phyloP scores from a whole-genome alignment of 2,329 filamentous ascomycete species.

The Rutstroemia sp. region DNA sequence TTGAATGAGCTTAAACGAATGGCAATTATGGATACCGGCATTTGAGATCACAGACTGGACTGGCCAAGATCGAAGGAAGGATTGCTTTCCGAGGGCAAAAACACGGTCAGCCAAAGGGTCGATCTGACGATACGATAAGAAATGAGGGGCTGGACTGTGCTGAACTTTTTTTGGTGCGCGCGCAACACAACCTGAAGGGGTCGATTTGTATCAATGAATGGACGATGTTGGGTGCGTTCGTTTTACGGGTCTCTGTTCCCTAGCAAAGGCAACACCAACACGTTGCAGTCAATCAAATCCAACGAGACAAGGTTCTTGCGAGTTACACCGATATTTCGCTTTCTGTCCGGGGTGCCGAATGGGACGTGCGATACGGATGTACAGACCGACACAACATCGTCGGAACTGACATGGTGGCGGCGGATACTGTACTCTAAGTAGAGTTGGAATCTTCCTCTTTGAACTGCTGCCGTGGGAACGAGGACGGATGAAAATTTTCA shows the following conservation, averaged over 20 bases:
- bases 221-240: not conserved
- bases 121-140: constrained; percentile 1
- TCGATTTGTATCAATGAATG: too few relatives aligned
- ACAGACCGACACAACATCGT: not conserved
- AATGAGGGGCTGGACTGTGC: not conserved
- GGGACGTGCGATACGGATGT: not conserved
- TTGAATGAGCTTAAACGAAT: not conserved
- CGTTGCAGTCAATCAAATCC: not conserved
- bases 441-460: not conserved
- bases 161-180: not conserved
- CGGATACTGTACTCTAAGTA: not conserved
- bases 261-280: not conserved
- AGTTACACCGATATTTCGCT: constrained; percentile 3
- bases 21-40: not conserved
- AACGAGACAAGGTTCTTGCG: not conserved
- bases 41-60: not conserved
- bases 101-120: not conserved
- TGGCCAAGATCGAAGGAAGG: not conserved
- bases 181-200: not conserved
- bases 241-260: not conserved
- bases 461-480: not conserved
- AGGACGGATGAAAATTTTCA: not conserved
- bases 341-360: constrained; percentile 1
- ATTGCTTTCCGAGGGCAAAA: not conserved
- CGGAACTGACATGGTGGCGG: not conserved